A percentile compares a stretch with the other conserved stretches of the same genome.
phyloP scores from a whole-genome alignment of 345 rosid species.

The Linum lewisii region DNA sequence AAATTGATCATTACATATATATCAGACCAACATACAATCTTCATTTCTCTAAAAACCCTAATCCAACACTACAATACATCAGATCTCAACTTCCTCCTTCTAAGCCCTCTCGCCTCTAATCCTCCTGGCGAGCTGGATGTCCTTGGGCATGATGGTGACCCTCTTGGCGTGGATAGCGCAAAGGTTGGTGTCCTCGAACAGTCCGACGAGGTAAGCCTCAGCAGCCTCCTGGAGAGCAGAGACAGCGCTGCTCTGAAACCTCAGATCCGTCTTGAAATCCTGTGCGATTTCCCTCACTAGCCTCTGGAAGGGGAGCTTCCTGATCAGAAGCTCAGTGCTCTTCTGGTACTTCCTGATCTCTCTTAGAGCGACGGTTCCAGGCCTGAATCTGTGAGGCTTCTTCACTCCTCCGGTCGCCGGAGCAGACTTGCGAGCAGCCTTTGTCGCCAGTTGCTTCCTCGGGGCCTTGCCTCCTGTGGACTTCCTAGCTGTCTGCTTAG shows the following conservation, averaged over 20 bases:
- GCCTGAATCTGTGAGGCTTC: conserved; percentile 10
- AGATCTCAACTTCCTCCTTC: neutral
- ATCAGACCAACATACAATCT: too few relatives aligned
- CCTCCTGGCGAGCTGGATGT: neutral
- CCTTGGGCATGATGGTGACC: neutral
- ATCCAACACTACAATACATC: neutral
- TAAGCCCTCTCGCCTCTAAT: conserved; percentile 8
- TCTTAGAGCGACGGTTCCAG: conserved; percentile 2
- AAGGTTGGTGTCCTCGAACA: conserved; percentile 4
- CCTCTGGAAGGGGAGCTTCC: conserved; percentile 10
- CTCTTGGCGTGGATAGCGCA: conserved; percentile 3
- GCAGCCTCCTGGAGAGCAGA: neutral
- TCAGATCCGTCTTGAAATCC: conserved; percentile 4
- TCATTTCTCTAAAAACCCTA: neutral
- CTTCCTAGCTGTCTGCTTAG: conserved; percentile 4
- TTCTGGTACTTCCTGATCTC: conserved; percentile 8
- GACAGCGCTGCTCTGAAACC: conserved; percentile 6
- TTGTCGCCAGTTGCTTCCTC: conserved; percentile 6
- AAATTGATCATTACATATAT: too few relatives aligned
- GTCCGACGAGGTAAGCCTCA: neutral
- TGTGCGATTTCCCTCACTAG: conserved; percentile 6
- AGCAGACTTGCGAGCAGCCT: conserved; percentile 7
- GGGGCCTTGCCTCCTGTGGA: conserved; percentile 7
- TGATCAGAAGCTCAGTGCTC: conserved; percentile 8
- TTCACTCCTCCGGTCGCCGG: conserved; percentile 11